Evolutionary conservation across 2,329 filamentous ascomycete genomes (phyloP), one percentile per base, ranked within the genome.

Genomic region (Colletotrichum neosansevieriae): DNA sequence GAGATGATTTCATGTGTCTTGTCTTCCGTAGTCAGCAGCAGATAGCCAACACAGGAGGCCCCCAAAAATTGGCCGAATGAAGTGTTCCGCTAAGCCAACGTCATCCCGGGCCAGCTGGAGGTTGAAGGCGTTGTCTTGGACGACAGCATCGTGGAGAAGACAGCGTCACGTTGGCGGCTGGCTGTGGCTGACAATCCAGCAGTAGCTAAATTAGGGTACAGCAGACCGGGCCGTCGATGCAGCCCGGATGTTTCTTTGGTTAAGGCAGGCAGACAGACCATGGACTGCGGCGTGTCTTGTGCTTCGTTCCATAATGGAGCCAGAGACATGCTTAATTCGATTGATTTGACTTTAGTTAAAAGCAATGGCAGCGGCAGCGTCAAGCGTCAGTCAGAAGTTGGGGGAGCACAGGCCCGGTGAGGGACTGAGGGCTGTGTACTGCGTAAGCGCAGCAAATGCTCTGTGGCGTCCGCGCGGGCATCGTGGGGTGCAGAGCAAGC

Each of bases 91-190:
- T 19, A 45, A 29, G 17, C 53, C 60, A 53, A 63, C 45, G 51
- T 57, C 65, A 64, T 65, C 65, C 54, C 32, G 36, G 54, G 60
- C 65, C 54, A 65, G 61, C 61, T 59, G 61, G 59, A 54, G 38
- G 15, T 5, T 50, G 58, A 62, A 45, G 29, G 2, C 44, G 49
- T n/a, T 40, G 34, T 53, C 49, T 61, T 17, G 6, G 17, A 63
- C 58, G 42, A 12, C n/a, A 44, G 44, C 38, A 47, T 67, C 60
- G 45, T 53, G 59, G 53, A 61, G 58, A 59, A 42, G 60, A 42
- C 54, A 32, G 54, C 61, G 65, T 68, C 61, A 68, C 40, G 54
- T 56, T 57, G 61, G 61, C 60, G 61, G 65, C 65, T 68, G 61
- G 34, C n/a, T 68, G 65, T 68, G 65, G 61, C 65, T 64, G 65